Evolutionary conservation across 352 stramenopile species (phyloP).

Genomic region (Phytophthora sp.): DNA sequence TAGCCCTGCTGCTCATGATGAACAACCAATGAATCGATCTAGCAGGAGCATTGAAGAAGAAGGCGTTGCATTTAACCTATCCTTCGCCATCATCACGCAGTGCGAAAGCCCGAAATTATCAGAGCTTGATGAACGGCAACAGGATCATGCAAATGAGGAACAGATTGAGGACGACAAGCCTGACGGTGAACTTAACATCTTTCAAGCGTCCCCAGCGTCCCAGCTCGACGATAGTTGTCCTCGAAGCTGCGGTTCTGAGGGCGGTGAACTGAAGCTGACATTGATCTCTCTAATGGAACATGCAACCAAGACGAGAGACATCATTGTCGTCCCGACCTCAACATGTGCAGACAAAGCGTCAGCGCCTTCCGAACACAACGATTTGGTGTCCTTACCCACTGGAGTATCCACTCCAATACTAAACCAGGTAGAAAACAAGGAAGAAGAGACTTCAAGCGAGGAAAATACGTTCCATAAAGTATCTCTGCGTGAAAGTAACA

Average conservation of each 20-base stretch:
- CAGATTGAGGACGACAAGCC: background rate
- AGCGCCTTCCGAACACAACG: background rate
- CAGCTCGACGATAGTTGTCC: background rate
- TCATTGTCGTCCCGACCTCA: background rate
- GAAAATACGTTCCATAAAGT: background rate
- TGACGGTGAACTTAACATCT: background rate
- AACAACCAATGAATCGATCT: background rate
- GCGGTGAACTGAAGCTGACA: background rate
- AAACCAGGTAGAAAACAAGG: constrained; percentile 1
- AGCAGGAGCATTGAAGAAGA: constrained; percentile 2
- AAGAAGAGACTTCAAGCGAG: background rate
- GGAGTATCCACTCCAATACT: background rate
- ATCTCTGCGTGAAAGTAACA: constrained; percentile 5
- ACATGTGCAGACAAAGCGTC: background rate
- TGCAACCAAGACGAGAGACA: background rate
- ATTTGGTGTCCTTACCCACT: background rate
- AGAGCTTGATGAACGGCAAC: background rate
- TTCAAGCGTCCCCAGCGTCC: too few species aligned
- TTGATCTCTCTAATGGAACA: too few species aligned
- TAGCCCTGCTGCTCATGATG: background rate
- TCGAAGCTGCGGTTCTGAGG: background rate
- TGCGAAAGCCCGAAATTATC: constrained; percentile 17
- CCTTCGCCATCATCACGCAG: background rate
- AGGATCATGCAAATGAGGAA: background rate
- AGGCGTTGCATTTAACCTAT: background rate